phyloP scores from a whole-genome alignment of 1,139 yeast species.

The Yamadazyma conglobata region DNA sequence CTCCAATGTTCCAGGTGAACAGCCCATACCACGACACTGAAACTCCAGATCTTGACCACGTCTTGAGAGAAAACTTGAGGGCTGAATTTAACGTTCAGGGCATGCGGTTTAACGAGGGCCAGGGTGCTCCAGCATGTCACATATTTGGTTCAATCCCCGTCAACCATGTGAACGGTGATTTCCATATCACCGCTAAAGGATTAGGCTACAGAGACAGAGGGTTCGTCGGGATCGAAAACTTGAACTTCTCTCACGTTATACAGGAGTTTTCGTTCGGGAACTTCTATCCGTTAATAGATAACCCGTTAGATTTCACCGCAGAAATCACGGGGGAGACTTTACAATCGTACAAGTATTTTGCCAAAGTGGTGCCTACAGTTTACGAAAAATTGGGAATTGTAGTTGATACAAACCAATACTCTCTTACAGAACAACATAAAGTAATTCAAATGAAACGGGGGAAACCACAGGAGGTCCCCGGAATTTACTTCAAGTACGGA shows the following conservation, averaged over 20 bases:
- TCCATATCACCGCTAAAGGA: conserved; percentile 79
- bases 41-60: conserved; percentile 66
- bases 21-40: conserved; percentile 44
- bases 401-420: conserved; percentile 82
- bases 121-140: conserved; percentile 78
- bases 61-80: conserved; percentile 59
- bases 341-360: conserved; percentile 57
- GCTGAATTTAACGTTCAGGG: conserved; percentile 57
- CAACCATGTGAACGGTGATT: conserved; percentile 80
- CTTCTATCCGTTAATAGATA: conserved; percentile 79
- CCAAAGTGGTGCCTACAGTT: conserved; percentile 82
- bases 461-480: conserved; percentile 52
- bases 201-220: conserved; percentile 53
- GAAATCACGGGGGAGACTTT: conserved; percentile 45
- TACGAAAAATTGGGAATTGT: conserved; percentile 68
- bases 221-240: conserved; percentile 41
- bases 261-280: conserved; percentile 90
- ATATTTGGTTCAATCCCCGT: conserved; percentile 85
- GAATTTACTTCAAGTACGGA: conserved; percentile 78
- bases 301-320: conserved; percentile 79
- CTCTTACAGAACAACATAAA: conserved; percentile 58
- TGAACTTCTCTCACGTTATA: conserved; percentile 82
- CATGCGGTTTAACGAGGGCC: conserved; percentile 39
- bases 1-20: conserved; percentile 41
- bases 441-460: conserved; percentile 19